Evolutionary conservation across 1,284 basidiomycete genomes (phyloP).

Genomic region (Mrakiaceae sp.): DNA sequence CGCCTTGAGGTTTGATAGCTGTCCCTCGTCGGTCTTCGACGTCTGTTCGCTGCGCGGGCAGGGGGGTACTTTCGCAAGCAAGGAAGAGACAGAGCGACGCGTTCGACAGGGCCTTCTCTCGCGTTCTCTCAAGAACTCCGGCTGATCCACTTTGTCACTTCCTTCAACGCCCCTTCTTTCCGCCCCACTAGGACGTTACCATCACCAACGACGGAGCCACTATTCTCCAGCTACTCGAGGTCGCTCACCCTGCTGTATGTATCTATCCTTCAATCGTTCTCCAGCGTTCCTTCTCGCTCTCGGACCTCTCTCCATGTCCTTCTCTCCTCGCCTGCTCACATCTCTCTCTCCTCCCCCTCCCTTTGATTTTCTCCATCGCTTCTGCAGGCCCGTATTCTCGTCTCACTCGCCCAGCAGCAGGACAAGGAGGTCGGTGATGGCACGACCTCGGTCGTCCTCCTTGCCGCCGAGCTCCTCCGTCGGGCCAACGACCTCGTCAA

Average conservation of each 20-base stretch:
- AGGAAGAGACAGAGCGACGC: too few species aligned
- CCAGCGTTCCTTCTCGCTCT: neutral
- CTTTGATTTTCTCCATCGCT: neutral
- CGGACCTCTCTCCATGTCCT: too few species aligned
- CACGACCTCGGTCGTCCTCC: conserved; percentile 95
- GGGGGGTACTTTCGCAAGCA: too few species aligned
- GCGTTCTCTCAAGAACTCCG: neutral
- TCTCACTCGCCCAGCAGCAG: conserved; percentile 97
- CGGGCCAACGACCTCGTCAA: conserved; percentile 97
- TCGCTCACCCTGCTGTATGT: conserved; percentile 77
- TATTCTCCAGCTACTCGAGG: conserved; percentile 82
- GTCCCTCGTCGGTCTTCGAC: neutral
- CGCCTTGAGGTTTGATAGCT: neutral
- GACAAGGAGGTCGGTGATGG: conserved; percentile 99
- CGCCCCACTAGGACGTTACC: conserved; percentile 71
- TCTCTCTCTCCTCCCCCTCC: neutral
- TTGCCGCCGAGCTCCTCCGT: conserved; percentile 88
- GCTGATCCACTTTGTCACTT: too few species aligned
- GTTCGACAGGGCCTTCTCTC: neutral
- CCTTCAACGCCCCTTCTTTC: neutral
- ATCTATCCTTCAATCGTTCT: neutral
- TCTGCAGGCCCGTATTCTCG: conserved; percentile 65
- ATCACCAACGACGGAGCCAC: conserved; percentile 99
- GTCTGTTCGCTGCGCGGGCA: too few species aligned
- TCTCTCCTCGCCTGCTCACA: too few species aligned